Evolutionary conservation across 192 early-diverging fungal genomes (phyloP).

Genomic region (Spizellomyces sp.): DNA sequence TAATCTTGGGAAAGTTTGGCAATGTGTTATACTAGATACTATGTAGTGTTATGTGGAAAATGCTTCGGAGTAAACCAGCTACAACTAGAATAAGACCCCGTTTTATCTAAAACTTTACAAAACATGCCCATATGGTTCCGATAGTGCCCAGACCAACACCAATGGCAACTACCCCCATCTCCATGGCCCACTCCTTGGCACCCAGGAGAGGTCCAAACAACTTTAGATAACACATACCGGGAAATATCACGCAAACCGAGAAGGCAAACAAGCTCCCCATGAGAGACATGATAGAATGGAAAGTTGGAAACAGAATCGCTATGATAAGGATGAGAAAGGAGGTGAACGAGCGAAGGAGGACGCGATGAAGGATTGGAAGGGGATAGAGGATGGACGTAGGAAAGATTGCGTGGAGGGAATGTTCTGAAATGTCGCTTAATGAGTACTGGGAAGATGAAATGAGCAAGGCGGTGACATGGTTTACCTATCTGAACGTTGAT

Average conservation of each 20-base stretch:
- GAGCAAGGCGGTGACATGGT: not conserved
- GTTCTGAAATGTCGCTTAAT: not conserved
- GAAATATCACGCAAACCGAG: constrained; percentile 58
- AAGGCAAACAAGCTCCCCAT: constrained; percentile 58
- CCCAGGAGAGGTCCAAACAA: constrained; percentile 32
- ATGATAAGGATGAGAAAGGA: constrained; percentile 48
- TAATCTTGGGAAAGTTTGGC: not conserved
- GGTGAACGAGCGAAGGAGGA: constrained; percentile 33
- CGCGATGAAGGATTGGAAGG: not conserved
- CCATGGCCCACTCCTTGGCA: not conserved
- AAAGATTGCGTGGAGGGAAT: not conserved
- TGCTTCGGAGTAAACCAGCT: not conserved
- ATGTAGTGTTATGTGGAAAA: not conserved
- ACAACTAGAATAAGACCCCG: not conserved
- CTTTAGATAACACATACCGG: constrained; percentile 50
- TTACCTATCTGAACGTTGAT: constrained; percentile 39
- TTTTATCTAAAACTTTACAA: not conserved
- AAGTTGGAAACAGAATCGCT: constrained; percentile 63
- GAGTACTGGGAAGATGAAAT: not conserved
- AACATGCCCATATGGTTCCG: constrained; percentile 9
- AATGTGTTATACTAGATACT: not conserved
- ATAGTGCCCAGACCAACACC: not conserved
- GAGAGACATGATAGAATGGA: constrained; percentile 67
- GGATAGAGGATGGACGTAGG: not conserved
- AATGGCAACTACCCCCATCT: not conserved